These are phyloP conservation scores for Irpex lacteus DNA, from an alignment of 1,284 basidiomycete genomes.

Conservation along the genomic window DNA sequence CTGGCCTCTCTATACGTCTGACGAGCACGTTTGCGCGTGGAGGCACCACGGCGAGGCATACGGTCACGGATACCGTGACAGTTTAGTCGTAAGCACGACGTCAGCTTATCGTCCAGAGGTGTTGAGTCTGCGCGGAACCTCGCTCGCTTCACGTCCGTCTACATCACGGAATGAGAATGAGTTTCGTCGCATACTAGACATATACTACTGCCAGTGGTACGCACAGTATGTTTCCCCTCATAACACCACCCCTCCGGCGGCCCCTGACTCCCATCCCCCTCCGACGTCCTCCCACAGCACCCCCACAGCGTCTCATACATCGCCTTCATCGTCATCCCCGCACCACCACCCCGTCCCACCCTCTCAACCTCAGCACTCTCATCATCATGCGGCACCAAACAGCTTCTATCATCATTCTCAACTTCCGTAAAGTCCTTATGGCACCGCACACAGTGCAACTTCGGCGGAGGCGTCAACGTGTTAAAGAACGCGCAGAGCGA, in stretches of 20 bases:
- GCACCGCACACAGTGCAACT: constrained; percentile 70
- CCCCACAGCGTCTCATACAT: constrained; percentile 58
- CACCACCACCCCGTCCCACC: constrained; percentile 28
- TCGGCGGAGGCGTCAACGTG: constrained; percentile 58
- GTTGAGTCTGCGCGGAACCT: constrained; percentile 75
- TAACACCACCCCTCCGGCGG: constrained; percentile 84
- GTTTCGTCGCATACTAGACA: too few relatives aligned
- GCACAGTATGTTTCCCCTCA: constrained; percentile 73
- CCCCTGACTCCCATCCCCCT: constrained; percentile 74
- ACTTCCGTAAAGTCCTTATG: constrained; percentile 48
- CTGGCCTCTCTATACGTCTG: constrained; percentile 24
- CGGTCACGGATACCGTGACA: constrained; percentile 45
- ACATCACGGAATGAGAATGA: constrained; percentile 7
- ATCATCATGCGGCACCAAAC: constrained; percentile 52
- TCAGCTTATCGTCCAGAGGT: constrained; percentile 61
- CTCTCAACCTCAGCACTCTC: constrained; percentile 51
- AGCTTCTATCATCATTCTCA: constrained; percentile 35
- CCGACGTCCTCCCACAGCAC: constrained; percentile 66
- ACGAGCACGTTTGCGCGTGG: constrained; percentile 27
- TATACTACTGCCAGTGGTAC: too few relatives aligned
- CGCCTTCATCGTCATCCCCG: constrained; percentile 22
- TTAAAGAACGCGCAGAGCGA: constrained; percentile 55
- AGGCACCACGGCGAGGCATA: constrained; percentile 25
- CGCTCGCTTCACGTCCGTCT: constrained; percentile 73
- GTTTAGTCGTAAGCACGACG: constrained; percentile 50